These are phyloP conservation scores for apple (Malus domestica) DNA, from an alignment of 306 rosid species.

Conservation along the genomic window DNA sequence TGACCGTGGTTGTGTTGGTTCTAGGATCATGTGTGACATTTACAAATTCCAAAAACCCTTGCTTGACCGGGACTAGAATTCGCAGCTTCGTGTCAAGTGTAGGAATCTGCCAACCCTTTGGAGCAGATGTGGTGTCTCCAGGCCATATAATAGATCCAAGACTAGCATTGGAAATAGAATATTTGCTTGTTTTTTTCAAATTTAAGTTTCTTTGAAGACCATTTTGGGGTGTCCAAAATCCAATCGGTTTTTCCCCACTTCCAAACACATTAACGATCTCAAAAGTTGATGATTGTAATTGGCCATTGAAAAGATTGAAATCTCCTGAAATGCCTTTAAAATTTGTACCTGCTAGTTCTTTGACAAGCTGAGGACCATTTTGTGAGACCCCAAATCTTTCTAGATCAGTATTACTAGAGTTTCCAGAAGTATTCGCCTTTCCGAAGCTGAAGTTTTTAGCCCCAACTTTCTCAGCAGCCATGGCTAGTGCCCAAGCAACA, in stretches of 20 bases:
- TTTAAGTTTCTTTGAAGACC: not conserved
- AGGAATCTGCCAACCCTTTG: slow-evolving; percentile 28
- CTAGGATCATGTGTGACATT: not conserved
- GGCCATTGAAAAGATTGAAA: slow-evolving; percentile 21
- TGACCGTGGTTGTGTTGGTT: not conserved
- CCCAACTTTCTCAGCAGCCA: slow-evolving; percentile 30
- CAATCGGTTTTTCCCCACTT: not conserved
- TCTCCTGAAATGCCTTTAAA: slow-evolving; percentile 34
- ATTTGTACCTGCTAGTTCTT: slow-evolving; percentile 4
- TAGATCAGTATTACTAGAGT: not conserved
- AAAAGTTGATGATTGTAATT: slow-evolving; percentile 19
- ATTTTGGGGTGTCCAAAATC: not conserved
- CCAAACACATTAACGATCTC: slow-evolving; percentile 29
- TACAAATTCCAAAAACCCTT: slow-evolving; percentile 5
- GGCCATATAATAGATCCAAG: slow-evolving; percentile 27
- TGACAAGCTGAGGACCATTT: slow-evolving; percentile 9
- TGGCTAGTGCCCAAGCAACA: slow-evolving; percentile 40
- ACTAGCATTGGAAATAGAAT: not conserved
- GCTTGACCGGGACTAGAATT: slow-evolving; percentile 16
- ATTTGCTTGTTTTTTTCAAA: not conserved
- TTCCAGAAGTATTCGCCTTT: not conserved
- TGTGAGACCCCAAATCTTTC: not conserved
- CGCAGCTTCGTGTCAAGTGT: slow-evolving; percentile 4
- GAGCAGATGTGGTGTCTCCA: slow-evolving; percentile 9
- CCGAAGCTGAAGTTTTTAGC: not conserved